Percentiles rank a stretch among this genome's conserved stretches.
phyloP scores from a whole-genome alignment of 176 grass and related monocot genomes.

The Bonia amplexicaulis region DNA sequence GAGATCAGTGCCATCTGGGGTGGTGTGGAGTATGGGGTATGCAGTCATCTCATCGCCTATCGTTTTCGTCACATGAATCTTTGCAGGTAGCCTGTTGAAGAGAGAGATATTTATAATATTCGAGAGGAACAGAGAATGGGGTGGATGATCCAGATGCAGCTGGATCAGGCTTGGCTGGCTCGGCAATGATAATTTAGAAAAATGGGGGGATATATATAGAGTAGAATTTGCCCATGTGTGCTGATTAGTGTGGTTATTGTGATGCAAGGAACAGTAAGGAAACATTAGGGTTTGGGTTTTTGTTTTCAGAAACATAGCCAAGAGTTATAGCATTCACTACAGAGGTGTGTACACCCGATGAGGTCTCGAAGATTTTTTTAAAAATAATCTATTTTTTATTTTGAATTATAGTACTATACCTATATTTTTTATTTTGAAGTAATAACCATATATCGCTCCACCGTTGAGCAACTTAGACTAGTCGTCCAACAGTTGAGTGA shows the following conservation, averaged over 20 bases:
- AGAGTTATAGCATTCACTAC: too few relatives aligned
- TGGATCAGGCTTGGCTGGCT: neutral
- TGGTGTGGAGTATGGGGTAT: neutral
- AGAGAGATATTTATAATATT: neutral
- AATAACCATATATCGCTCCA: too few relatives aligned
- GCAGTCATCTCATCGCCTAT: constrained; percentile 20
- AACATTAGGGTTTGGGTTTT: too few relatives aligned
- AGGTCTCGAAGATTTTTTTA: too few relatives aligned
- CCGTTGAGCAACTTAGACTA: too few relatives aligned
- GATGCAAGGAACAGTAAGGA: too few relatives aligned
- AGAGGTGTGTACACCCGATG: too few relatives aligned
- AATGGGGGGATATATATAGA: neutral
- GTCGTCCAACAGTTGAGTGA: too few relatives aligned
- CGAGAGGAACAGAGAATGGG: neutral
- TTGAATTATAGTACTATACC: too few relatives aligned
- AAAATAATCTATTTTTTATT: too few relatives aligned
- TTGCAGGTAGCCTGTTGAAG: neutral
- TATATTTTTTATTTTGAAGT: too few relatives aligned
- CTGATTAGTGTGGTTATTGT: neutral
- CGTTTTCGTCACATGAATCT: constrained; percentile 42
- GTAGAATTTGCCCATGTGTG: neutral
- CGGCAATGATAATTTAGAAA: neutral
- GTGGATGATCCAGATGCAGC: neutral
- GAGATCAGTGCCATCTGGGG: neutral
- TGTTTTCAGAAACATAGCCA: too few relatives aligned